phyloP scores from a whole-genome alignment of 805 yeast species.

The Yarrowia keelungensis region DNA sequence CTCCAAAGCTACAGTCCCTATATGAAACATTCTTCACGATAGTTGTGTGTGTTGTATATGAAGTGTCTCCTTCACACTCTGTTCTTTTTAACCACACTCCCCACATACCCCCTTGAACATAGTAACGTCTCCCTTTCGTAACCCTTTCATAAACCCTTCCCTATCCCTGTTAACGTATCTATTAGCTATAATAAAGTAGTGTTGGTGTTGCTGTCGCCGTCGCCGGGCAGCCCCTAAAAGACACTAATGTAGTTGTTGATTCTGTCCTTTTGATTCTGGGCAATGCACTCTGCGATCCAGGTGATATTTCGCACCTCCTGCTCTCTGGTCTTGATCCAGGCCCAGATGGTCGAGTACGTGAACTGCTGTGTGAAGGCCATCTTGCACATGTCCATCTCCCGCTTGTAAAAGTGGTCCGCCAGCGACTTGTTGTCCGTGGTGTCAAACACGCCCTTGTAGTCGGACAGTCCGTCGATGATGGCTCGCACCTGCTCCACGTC shows the following conservation, averaged over 20 bases:
- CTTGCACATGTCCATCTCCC: slow-evolving; percentile 91
- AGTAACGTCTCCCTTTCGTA: too few species aligned
- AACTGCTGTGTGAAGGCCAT: slow-evolving; percentile 97
- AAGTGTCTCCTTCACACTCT: too few species aligned
- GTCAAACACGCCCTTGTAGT: slow-evolving; percentile 54
- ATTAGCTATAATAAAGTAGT: slow-evolving; percentile 31
- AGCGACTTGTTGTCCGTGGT: slow-evolving; percentile 61
- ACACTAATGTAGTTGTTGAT: slow-evolving; percentile 90
- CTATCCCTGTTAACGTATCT: slow-evolving; percentile 12
- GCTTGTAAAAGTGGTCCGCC: slow-evolving; percentile 92
- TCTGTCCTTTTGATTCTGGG: slow-evolving; percentile 96
- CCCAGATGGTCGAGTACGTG: slow-evolving; percentile 89
- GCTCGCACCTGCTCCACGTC: slow-evolving; percentile 82
- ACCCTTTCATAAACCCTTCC: too few species aligned
- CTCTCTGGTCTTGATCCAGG: slow-evolving; percentile 94
- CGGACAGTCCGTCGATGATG: slow-evolving; percentile 45
- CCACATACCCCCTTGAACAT: too few species aligned
- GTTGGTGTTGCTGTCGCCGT: not conserved
- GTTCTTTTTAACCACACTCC: too few species aligned
- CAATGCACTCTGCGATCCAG: slow-evolving; percentile 99
- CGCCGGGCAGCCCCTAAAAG: slow-evolving; percentile 54
- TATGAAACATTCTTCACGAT: too few species aligned
- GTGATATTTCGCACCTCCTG: slow-evolving; percentile 97
- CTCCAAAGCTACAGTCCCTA: too few species aligned
- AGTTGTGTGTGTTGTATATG: too few species aligned